A percentile compares a stretch with the other conserved stretches of the same genome.
These are phyloP conservation scores for Russula sp. DNA, from an alignment of 768 basidiomycete species.

Conservation along the genomic window DNA sequence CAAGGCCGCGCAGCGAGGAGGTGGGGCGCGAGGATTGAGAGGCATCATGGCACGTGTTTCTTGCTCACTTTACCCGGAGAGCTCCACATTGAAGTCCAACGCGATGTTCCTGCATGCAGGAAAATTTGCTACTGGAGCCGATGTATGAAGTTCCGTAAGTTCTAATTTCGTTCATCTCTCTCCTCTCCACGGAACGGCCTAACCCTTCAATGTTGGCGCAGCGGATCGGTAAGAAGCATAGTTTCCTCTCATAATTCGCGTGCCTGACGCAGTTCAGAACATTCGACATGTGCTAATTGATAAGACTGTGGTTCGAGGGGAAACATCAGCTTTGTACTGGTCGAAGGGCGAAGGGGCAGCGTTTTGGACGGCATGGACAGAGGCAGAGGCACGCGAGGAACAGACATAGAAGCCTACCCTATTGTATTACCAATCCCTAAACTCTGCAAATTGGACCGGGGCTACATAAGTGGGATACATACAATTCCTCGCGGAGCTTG, in stretches of 20 bases:
- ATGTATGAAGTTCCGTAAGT: slow-evolving; percentile 93
- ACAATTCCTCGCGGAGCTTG: slow-evolving; percentile 4
- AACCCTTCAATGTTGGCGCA: slow-evolving; percentile 26
- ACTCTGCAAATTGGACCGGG: slow-evolving; percentile 6
- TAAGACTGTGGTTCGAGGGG: slow-evolving; percentile 60
- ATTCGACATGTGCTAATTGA: slow-evolving; percentile 81
- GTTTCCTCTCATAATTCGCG: not conserved
- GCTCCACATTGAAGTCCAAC: slow-evolving; percentile 2
- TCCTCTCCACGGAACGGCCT: slow-evolving; percentile 1
- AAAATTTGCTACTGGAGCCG: slow-evolving; percentile 72
- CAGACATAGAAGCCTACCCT: slow-evolving; percentile 11
- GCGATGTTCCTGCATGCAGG: slow-evolving; percentile 44
- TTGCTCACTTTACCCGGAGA: not conserved
- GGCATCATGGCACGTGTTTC: slow-evolving; percentile 67
- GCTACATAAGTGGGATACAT: slow-evolving; percentile 10
- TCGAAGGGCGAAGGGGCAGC: slow-evolving; percentile 53
- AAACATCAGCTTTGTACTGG: slow-evolving; percentile 69
- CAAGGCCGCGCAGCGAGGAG: slow-evolving; percentile 73
- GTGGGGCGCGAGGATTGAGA: slow-evolving; percentile 84
- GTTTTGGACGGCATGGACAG: slow-evolving; percentile 76
- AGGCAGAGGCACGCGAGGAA: slow-evolving; percentile 44
- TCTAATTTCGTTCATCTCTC: slow-evolving; percentile 4
- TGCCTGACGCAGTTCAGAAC: slow-evolving; percentile 38
- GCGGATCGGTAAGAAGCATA: slow-evolving; percentile 56
- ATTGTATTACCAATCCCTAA: slow-evolving; percentile 22